Conservation (phyloP, 352 stramenopile genomes). For the Globisporangium uncinulatum region DNA sequence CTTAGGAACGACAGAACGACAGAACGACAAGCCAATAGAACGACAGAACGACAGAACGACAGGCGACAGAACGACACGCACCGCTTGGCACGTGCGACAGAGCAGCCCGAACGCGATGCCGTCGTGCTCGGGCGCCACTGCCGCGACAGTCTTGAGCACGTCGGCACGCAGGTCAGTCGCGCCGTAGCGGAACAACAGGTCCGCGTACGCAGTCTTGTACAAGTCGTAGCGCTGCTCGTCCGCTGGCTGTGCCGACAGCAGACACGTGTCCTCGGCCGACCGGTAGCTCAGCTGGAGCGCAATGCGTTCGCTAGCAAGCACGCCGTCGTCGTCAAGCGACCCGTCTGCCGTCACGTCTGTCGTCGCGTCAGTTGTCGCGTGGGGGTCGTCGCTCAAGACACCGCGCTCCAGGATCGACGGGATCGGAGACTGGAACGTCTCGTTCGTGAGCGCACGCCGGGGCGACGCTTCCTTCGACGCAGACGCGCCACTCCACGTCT, state of each 20-base stretch:
- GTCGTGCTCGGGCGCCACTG: constrained; percentile 22
- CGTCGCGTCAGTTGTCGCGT: background rate
- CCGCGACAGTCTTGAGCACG: constrained; percentile 58
- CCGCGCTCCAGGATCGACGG: constrained; percentile 19
- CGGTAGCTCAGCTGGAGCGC: constrained; percentile 42
- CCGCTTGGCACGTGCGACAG: constrained; percentile 55
- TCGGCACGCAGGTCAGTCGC: constrained; percentile 65
- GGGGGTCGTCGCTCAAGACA: background rate
- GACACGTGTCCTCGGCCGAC: constrained; percentile 26
- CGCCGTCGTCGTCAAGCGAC: constrained; percentile 17
- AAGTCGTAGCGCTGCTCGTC: constrained; percentile 64
- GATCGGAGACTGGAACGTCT: constrained; percentile 45
- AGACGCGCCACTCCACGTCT: constrained; percentile 51
- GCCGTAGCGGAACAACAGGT: constrained; percentile 78
- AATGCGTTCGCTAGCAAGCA: constrained; percentile 35
- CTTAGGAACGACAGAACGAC: background rate
- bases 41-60: constrained; percentile 3
- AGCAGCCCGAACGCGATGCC: constrained; percentile 61
- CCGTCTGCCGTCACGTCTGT: background rate
- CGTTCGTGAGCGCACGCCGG: constrained; percentile 29
- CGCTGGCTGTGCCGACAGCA: constrained; percentile 44
- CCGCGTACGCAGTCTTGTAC: constrained; percentile 81
- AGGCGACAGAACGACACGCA: constrained; percentile 11
- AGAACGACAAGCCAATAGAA: background rate
- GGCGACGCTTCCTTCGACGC: constrained; percentile 34